These are phyloP conservation scores for Aureobasidium sp. DNA, from an alignment of 2,329 filamentous ascomycete species.

Conservation along the genomic window DNA sequence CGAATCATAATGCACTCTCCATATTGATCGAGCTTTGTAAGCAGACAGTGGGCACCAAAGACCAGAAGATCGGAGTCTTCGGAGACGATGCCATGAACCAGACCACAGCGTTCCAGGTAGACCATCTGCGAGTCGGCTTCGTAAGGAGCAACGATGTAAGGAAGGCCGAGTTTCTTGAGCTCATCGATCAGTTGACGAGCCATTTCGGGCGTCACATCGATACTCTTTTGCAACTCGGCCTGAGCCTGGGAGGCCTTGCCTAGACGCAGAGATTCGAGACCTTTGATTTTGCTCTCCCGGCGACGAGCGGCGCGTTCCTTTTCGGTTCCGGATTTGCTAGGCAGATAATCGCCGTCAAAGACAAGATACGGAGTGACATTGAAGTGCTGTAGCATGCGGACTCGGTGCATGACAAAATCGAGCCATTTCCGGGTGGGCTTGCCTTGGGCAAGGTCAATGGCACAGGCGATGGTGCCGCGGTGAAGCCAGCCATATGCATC, in stretches of 20 bases:
- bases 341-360: constrained; percentile 91
- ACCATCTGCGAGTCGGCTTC: constrained; percentile 96
- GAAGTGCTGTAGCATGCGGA: constrained; percentile 90
- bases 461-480: constrained; percentile 82
- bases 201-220: constrained; percentile 96
- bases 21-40: constrained; percentile 92
- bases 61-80: constrained; percentile 96
- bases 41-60: constrained; percentile 80
- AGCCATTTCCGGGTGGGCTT: constrained; percentile 87
- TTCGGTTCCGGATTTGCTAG: constrained; percentile 88
- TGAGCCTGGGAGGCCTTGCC: constrained; percentile 77
- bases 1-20: constrained; percentile 91
- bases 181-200: constrained; percentile 85
- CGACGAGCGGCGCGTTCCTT: constrained; percentile 66
- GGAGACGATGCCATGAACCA: constrained; percentile 82
- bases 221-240: constrained; percentile 83
- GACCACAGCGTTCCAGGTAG: constrained; percentile 79
- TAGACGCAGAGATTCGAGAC: constrained; percentile 71
- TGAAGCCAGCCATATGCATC: constrained; percentile 99
- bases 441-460: constrained; percentile 79
- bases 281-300: constrained; percentile 67
- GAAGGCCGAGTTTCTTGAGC: constrained; percentile 69
- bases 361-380: constrained; percentile 91
- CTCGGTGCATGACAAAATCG: constrained; percentile 81
- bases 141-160: constrained; percentile 92